Conservation (phyloP, 148 eudicot species). For the Rhododendron ferrugineum region DNA sequence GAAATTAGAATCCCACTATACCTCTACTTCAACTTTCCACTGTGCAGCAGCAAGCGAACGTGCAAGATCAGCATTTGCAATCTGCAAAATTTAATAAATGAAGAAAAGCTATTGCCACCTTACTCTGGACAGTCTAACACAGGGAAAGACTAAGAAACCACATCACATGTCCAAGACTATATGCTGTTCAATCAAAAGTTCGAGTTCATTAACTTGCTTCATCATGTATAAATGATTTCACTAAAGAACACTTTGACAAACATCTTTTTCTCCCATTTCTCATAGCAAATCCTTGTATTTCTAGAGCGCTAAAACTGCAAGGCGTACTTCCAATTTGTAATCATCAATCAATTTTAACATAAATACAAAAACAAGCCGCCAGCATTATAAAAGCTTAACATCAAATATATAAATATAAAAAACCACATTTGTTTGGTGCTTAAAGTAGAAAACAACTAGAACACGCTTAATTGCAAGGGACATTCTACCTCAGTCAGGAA, state of each 20-base stretch:
- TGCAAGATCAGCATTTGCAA: constrained; percentile 85
- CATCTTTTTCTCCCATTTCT: neutral
- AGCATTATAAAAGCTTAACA: neutral
- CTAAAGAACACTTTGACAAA: neutral
- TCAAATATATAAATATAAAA: neutral
- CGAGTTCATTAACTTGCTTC: neutral
- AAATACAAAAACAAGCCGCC: neutral
- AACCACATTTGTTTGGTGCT: neutral
- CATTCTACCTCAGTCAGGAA: neutral
- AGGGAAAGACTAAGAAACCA: neutral
- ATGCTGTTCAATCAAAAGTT: neutral
- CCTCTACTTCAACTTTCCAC: constrained; percentile 87
- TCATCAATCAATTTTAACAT: neutral
- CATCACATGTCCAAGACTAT: neutral
- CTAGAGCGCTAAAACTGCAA: neutral
- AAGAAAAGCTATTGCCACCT: neutral
- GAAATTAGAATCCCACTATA: constrained; percentile 26
- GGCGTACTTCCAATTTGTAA: neutral
- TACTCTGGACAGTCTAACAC: neutral
- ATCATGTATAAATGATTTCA: neutral
- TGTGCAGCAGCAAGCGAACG: constrained; percentile 73
- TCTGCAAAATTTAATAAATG: constrained; percentile 45
- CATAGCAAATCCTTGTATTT: neutral
- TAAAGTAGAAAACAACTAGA: neutral
- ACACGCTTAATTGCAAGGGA: neutral